Evolutionary conservation across 140 eudicot genomes (phyloP).

Genomic region (Cichorium intybus): DNA sequence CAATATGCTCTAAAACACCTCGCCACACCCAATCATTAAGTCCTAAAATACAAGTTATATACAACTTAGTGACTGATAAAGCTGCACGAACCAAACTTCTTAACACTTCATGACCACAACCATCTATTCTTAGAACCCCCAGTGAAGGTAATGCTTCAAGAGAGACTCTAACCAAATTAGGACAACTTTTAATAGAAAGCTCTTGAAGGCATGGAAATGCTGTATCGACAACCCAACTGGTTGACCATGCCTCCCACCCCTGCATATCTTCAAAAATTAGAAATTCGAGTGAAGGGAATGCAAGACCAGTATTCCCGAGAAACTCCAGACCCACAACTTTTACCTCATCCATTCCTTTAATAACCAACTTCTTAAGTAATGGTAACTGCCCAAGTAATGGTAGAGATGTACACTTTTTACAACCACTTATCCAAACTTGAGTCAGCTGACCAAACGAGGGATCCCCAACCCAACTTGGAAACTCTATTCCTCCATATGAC

Average conservation of each 20-base stretch:
- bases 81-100: slow-evolving; percentile 4
- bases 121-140: not conserved
- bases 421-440: no score
- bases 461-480: no score
- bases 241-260: no score
- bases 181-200: not conserved
- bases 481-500: slow-evolving; percentile 9
- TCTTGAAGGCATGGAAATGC: slow-evolving; percentile 9
- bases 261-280: no score
- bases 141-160: not conserved
- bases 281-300: no score
- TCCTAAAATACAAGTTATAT: not conserved
- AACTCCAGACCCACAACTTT: no score
- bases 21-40: not conserved
- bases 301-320: no score
- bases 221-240: no score
- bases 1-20: not conserved
- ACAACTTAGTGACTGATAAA: not conserved
- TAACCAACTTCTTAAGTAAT: slow-evolving; percentile 3
- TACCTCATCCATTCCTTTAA: slow-evolving; percentile 20
- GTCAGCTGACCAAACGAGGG: no score
- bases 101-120: not conserved
- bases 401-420: no score
- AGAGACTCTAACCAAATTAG: not conserved
- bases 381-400: slow-evolving; percentile 14